A percentile compares a stretch with the other conserved stretches of the same genome.
These are phyloP conservation scores for Fusarium pilosicola DNA, from an alignment of 2,329 filamentous ascomycete species.

Conservation along the genomic window DNA sequence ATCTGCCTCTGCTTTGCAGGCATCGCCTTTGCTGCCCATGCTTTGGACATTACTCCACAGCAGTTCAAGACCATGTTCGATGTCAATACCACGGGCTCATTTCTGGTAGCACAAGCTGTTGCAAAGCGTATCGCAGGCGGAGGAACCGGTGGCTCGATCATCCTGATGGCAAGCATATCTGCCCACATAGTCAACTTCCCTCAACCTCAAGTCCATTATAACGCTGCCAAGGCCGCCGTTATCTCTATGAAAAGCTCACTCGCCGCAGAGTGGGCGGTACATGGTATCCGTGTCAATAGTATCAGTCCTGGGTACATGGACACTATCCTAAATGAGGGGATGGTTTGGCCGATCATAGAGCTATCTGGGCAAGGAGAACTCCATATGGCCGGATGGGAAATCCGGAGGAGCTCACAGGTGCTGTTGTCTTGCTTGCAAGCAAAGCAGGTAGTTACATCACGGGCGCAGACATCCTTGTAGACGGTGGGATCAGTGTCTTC, in stretches of 20 bases:
- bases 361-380: conserved; percentile 2
- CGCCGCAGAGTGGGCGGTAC: conserved; percentile 12
- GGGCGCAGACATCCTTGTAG: conserved; percentile 9
- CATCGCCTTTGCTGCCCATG: conserved; percentile 55
- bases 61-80: conserved; percentile 75
- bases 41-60: conserved; percentile 66
- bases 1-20: conserved; percentile 21
- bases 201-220: conserved; percentile 77
- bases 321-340: conserved; percentile 16
- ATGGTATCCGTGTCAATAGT: conserved; percentile 13
- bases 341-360: conserved; percentile 13
- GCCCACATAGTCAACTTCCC: conserved; percentile 76
- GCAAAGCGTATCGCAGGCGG: conserved; percentile 48
- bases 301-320: conserved; percentile 24
- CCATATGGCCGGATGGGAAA: conserved; percentile 15
- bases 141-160: conserved; percentile 68
- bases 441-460: conserved; percentile 23
- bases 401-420: conserved; percentile 12
- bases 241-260: conserved; percentile 12
- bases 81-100: conserved; percentile 77
- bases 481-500: conserved; percentile 17
- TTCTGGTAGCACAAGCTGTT: conserved; percentile 73
- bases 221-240: conserved; percentile 55
- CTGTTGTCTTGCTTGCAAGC: conserved; percentile 8
- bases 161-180: conserved; percentile 74